phyloP scores from a whole-genome alignment of 805 yeast species.

The Suhomyces prunicola region DNA sequence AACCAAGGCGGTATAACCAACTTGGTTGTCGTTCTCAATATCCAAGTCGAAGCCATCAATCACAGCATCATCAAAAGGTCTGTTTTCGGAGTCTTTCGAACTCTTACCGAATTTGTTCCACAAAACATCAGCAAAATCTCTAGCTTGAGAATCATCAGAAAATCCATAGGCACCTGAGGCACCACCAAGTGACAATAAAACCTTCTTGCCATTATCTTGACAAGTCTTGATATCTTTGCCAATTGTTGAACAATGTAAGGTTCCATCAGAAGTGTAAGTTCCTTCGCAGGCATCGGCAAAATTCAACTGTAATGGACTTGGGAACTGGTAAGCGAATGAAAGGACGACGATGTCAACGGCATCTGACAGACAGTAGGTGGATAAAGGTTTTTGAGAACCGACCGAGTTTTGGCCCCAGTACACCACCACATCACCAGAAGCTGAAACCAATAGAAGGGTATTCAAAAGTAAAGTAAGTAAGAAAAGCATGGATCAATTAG shows the following conservation, averaged over 20 bases:
- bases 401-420: conserved; percentile 18
- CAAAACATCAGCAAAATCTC: conserved; percentile 26
- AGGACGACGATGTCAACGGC: conserved; percentile 12
- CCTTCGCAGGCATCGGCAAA: conserved; percentile 15
- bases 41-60: conserved; percentile 85
- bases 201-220: conserved; percentile 74
- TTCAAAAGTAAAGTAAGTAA: conserved; percentile 2
- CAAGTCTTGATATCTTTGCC: conserved; percentile 70
- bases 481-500: neutral
- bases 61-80: conserved; percentile 69
- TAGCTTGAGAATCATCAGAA: conserved; percentile 26
- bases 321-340: conserved; percentile 12
- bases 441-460: conserved; percentile 5
- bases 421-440: conserved; percentile 14
- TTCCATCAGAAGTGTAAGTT: conserved; percentile 10
- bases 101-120: conserved; percentile 26
- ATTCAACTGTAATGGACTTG: conserved; percentile 9
- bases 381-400: conserved; percentile 11
- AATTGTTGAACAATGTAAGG: conserved; percentile 19
- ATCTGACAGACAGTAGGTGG: conserved; percentile 11
- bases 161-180: conserved; percentile 41
- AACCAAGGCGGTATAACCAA: conserved; percentile 63
- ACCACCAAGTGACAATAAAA: conserved; percentile 70
- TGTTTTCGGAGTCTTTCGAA: conserved; percentile 16
- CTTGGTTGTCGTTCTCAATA: conserved; percentile 54